Evolutionary conservation across 805 yeast genomes (phyloP).

Genomic region (Zygosaccharomyces siamensis): DNA sequence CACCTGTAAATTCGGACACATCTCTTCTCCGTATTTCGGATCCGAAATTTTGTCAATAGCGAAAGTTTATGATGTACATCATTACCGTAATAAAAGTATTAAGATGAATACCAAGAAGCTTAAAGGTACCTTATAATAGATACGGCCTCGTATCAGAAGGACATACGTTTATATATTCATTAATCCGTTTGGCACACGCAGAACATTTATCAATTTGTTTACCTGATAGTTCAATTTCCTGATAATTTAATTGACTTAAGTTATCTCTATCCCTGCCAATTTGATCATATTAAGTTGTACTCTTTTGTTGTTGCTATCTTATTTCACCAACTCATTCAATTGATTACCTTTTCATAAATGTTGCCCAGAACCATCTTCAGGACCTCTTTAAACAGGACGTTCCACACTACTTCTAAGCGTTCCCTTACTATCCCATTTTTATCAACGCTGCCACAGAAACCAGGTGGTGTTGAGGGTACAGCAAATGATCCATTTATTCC

Average conservation of each 20-base stretch:
- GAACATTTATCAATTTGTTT: not conserved
- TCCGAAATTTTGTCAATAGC: slow-evolving; percentile 2
- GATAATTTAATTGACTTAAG: not conserved
- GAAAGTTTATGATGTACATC: too few species aligned
- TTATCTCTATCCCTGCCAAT: not conserved
- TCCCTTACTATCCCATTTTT: slow-evolving; percentile 43
- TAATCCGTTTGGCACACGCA: too few species aligned
- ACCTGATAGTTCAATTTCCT: too few species aligned
- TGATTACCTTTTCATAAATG: slow-evolving; percentile 8
- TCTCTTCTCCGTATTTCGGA: slow-evolving; percentile 2
- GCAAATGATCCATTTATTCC: slow-evolving; percentile 81
- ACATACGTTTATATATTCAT: too few species aligned
- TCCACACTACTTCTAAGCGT: slow-evolving; percentile 31
- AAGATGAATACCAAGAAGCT: too few species aligned
- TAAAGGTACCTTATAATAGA: too few species aligned
- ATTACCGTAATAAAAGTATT: too few species aligned
- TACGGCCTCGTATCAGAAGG: too few species aligned
- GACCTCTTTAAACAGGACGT: slow-evolving; percentile 14
- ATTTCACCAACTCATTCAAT: not conserved
- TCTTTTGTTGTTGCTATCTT: not conserved
- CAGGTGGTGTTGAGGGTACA: slow-evolving; percentile 88
- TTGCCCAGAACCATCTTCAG: slow-evolving; percentile 14
- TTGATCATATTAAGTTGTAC: not conserved
- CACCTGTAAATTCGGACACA: not conserved
- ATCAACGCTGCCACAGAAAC: slow-evolving; percentile 70